Conservation (phyloP, 2,329 filamentous ascomycete species). For the Botrytis hyacinthi region DNA sequence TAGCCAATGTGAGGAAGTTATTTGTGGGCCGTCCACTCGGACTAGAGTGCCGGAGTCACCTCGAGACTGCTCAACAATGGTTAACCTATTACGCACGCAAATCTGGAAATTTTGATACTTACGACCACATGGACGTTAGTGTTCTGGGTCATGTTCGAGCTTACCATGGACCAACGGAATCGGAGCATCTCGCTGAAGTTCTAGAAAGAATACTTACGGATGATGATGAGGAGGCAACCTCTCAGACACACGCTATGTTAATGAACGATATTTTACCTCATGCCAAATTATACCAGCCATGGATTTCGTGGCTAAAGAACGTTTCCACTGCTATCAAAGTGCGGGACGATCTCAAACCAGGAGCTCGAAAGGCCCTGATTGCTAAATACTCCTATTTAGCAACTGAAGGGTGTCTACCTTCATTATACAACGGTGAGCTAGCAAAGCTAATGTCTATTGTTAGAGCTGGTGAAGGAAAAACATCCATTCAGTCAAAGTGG, state of each 20-base stretch:
- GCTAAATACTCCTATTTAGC: slow-evolving; percentile 5
- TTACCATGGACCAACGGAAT: not conserved
- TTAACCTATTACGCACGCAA: not conserved
- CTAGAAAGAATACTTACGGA: not conserved
- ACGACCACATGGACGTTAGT: not conserved
- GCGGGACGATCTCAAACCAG: not conserved
- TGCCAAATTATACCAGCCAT: not conserved
- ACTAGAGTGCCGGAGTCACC: not conserved
- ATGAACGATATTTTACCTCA: not conserved
- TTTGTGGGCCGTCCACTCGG: slow-evolving; percentile 14
- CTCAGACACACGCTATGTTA: not conserved
- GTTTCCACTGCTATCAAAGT: not conserved
- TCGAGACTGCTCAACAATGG: not conserved
- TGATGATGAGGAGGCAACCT: not conserved
- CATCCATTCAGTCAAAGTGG: not conserved
- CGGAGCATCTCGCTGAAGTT: not conserved
- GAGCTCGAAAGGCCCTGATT: not conserved
- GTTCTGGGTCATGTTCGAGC: not conserved
- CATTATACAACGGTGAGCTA: not conserved
- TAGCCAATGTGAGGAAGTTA: slow-evolving; percentile 1
- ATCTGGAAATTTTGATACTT: not conserved
- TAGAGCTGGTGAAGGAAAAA: not conserved
- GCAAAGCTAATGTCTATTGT: not conserved
- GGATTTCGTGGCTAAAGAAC: slow-evolving; percentile 15
- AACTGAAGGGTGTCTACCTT: not conserved